phyloP scores from a whole-genome alignment of 495 filamentous ascomycete genomes.

The Pyrenula massariospora region DNA sequence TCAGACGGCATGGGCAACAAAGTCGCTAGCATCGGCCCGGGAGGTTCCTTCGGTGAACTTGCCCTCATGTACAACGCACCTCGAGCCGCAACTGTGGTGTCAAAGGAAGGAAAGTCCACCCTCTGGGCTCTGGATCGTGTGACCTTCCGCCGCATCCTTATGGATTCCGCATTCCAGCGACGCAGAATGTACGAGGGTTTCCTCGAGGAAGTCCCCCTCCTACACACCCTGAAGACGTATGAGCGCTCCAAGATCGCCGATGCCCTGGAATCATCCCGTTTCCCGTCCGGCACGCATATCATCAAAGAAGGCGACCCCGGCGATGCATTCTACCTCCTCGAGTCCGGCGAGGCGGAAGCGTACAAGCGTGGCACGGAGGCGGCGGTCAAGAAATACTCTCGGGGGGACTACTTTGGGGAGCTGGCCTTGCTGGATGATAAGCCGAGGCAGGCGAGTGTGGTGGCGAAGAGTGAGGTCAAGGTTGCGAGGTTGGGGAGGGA shows the following conservation, averaged over 20 bases:
- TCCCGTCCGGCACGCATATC: constrained; percentile 64
- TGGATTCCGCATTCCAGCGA: constrained; percentile 95
- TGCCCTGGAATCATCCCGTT: constrained; percentile 83
- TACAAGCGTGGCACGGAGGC: constrained; percentile 53
- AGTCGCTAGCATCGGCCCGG: constrained; percentile 72
- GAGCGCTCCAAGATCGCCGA: constrained; percentile 96
- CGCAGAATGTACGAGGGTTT: constrained; percentile 95
- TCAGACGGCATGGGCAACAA: constrained; percentile 73
- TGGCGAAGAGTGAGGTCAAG: constrained; percentile 69
- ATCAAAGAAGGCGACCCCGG: constrained; percentile 89
- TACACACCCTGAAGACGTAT: constrained; percentile 72
- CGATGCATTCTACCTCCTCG: constrained; percentile 84
- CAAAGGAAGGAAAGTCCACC: constrained; percentile 62
- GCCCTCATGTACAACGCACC: constrained; percentile 98
- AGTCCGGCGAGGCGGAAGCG: constrained; percentile 79
- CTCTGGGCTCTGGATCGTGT: constrained; percentile 92
- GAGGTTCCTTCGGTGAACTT: constrained; percentile 94
- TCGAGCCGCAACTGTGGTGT: constrained; percentile 90
- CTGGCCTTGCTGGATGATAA: constrained; percentile 86
- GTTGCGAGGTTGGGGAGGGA: constrained; percentile 89
- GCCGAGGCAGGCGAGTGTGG: constrained; percentile 83
- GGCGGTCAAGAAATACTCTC: constrained; percentile 66
- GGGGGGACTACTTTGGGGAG: constrained; percentile 96
- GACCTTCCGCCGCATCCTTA: constrained; percentile 93
- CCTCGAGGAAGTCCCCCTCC: constrained; percentile 90